phyloP scores from a whole-genome alignment of 768 basidiomycete genomes.

The Tricholomella constricta region DNA sequence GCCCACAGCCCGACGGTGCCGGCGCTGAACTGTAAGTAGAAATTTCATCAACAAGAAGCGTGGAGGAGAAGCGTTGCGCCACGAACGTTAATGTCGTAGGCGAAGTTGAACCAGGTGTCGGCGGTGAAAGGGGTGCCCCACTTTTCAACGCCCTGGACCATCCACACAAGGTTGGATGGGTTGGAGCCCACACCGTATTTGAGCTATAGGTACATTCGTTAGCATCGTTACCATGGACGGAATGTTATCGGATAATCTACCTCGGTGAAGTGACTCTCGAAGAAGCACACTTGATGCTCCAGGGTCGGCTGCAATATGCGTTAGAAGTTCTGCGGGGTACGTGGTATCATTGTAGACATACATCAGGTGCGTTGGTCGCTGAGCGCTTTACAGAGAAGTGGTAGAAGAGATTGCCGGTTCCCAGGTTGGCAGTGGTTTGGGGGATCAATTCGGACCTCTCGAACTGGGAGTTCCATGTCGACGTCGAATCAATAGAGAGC shows the following conservation, averaged over 20 bases:
- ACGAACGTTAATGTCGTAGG: slow-evolving; percentile 63
- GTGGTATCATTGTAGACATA: slow-evolving; percentile 28
- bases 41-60: background rate
- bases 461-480: slow-evolving; percentile 59
- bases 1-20: slow-evolving; percentile 61
- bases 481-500: slow-evolving; percentile 54
- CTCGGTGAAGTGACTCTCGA: slow-evolving; percentile 67
- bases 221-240: background rate
- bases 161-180: slow-evolving; percentile 54
- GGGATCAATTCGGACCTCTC: slow-evolving; percentile 46
- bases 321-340: background rate
- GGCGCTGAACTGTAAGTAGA: slow-evolving; percentile 44
- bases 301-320: slow-evolving; percentile 39
- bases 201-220: slow-evolving; percentile 32
- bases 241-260: slow-evolving; percentile 23
- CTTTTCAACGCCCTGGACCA: slow-evolving; percentile 44
- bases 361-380: slow-evolving; percentile 53
- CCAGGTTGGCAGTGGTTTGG: slow-evolving; percentile 54
- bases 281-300: slow-evolving; percentile 65
- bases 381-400: slow-evolving; percentile 59
- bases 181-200: slow-evolving; percentile 59
- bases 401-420: slow-evolving; percentile 59
- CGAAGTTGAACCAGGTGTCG: slow-evolving; percentile 65
- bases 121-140: slow-evolving; percentile 55
- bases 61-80: background rate